Base-by-base conservation (phyloP, 169 alveolate species). In the Cryptosporidium sp. region DNA sequence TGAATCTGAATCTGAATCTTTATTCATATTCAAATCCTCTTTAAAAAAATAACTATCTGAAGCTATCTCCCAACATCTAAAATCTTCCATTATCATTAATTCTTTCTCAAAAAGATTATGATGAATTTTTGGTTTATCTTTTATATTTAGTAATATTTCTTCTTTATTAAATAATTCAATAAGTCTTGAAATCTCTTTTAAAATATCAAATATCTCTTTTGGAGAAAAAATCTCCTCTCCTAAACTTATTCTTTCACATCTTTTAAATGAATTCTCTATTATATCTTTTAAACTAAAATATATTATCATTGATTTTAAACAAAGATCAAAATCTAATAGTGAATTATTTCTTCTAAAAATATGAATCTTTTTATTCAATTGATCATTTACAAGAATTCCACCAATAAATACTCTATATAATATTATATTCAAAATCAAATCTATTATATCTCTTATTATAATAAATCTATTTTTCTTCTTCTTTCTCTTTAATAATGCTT, bases 71-170 rank as follows among this genome's bases (percentile, higher is more conserved):
- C 68, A 73, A n/a, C 9, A 26, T 2, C 39, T 42, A 26, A 53
- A 73, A 16, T 73, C 86, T 23, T 73, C 86, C 71, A 73, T 53
- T 8, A 58, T 21, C 86, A 73, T 73, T 9, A 16, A n/a, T 12
- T 73, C 86, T 9, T 69, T 73, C 21, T 73, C 86, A 29, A 53
- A 60, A 18, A 73, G 35, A 42, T 21, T 33, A 42, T 73, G 86
- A 12, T 60, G 33, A 9, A 69, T 69, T 23, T 42, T 45, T 3
- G 84, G 42, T n/a, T 10, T 69, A 10, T 23, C n/a, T 14, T 69
- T 14, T 10, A 42, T 42, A 0, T 23, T n/a, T 12, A 10, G 7
- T 3, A 12, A 65, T n/a, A 65, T 33, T 7, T 31, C 44, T 2
- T 65, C 72, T 1, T 6, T 65, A 3, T 56, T 56, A 16, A 56